These are phyloP conservation scores for Talaromyces sp. DNA, from an alignment of 2,329 filamentous ascomycete genomes.

Conservation along the genomic window DNA sequence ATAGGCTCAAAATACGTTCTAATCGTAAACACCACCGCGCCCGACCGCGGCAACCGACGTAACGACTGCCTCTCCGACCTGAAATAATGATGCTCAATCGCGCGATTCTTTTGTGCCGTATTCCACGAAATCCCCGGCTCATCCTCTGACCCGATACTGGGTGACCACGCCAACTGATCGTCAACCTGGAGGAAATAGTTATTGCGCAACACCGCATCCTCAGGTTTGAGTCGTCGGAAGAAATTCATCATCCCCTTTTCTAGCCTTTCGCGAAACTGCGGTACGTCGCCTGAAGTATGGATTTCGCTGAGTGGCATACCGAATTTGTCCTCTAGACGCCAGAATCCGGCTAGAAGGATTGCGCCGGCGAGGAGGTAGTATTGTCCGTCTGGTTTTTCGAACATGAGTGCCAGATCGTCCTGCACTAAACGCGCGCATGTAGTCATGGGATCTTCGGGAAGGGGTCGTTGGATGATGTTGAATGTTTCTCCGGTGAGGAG, in stretches of 20 bases:
- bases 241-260: conserved; percentile 77
- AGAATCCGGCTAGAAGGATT: conserved; percentile 75
- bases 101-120: conserved; percentile 67
- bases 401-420: conserved; percentile 80
- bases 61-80: conserved; percentile 70
- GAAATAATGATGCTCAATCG: conserved; percentile 69
- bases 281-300: conserved; percentile 71
- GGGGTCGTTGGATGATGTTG: conserved; percentile 58
- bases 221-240: conserved; percentile 65
- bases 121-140: conserved; percentile 61
- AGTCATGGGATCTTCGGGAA: conserved; percentile 72
- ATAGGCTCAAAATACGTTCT: conserved; percentile 74
- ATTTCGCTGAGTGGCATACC: conserved; percentile 75
- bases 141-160: conserved; percentile 71
- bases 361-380: conserved; percentile 75
- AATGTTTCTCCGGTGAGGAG: conserved; percentile 66
- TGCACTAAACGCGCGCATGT: conserved; percentile 68
- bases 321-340: conserved; percentile 74
- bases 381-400: conserved; percentile 68
- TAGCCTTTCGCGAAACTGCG: conserved; percentile 64
- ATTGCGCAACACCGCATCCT: conserved; percentile 63
- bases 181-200: conserved; percentile 90
- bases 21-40: conserved; percentile 67
- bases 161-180: conserved; percentile 68
- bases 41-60: conserved; percentile 54